Conservation (phyloP, 2,329 filamentous ascomycete genomes). For the Cladosporium sp. region DNA sequence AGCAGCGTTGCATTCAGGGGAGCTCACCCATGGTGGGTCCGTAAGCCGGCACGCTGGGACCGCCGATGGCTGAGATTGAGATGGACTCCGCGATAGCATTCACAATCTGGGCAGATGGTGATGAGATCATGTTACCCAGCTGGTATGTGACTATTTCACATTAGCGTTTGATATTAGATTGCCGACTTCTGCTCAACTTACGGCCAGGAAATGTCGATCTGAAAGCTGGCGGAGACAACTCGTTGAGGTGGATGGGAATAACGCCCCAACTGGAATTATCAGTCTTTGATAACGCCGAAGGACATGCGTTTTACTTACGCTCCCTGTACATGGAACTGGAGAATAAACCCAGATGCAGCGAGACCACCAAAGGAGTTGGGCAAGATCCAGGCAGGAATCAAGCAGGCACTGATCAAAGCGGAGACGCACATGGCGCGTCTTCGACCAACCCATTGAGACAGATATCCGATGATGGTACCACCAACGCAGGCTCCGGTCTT, state of each 20-base stretch:
- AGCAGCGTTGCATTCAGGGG: too few relatives aligned
- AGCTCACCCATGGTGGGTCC: constrained; percentile 61
- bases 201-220: constrained; percentile 66
- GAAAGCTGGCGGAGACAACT: constrained; percentile 67
- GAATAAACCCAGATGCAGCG: constrained; percentile 63
- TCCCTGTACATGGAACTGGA: constrained; percentile 65
- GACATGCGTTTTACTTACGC: background rate
- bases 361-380: constrained; percentile 55
- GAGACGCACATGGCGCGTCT: constrained; percentile 63
- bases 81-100: constrained; percentile 66
- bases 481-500: constrained; percentile 20
- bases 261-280: constrained; percentile 50
- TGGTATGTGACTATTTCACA: constrained; percentile 75
- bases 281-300: background rate
- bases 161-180: too few relatives aligned
- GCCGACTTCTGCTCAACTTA: too few relatives aligned
- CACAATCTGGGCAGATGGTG: constrained; percentile 71
- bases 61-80: constrained; percentile 48
- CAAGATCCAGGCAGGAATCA: constrained; percentile 70
- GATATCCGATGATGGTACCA: constrained; percentile 57
- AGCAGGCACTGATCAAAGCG: constrained; percentile 54
- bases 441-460: constrained; percentile 71
- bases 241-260: constrained; percentile 69
- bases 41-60: constrained; percentile 62
- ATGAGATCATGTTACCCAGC: constrained; percentile 70